Percentiles rank a stretch among this genome's conserved stretches.
These are phyloP conservation scores for Gossypium schwendimanii DNA, from an alignment of 441 rosid genomes.

Conservation along the genomic window DNA sequence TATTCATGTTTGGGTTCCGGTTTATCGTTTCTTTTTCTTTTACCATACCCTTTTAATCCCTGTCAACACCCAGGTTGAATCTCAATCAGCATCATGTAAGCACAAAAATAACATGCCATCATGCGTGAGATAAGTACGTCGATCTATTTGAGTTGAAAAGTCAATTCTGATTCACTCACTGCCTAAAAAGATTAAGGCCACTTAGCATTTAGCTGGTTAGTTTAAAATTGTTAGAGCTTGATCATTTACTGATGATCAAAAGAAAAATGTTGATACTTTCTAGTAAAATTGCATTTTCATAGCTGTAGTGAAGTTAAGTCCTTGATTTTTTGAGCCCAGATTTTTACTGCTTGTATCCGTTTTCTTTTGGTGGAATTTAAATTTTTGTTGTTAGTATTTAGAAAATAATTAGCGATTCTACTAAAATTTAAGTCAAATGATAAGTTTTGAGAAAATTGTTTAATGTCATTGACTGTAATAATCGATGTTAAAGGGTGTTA, in stretches of 20 bases:
- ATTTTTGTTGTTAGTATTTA: neutral
- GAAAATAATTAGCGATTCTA: neutral
- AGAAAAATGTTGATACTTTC: neutral
- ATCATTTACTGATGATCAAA: neutral
- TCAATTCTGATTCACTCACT: no score
- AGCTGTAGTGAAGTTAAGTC: neutral
- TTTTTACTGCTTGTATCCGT: neutral
- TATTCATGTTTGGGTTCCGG: no score
- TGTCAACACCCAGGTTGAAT: no score
- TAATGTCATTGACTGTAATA: neutral
- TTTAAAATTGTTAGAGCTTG: neutral
- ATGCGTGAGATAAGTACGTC: no score
- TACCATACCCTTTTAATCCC: no score
- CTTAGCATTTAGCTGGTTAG: no score
- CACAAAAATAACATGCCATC: no score
- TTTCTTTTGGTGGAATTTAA: neutral
- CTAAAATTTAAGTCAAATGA: neutral
- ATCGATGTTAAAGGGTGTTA: neutral
- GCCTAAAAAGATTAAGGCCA: no score
- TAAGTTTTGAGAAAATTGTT: neutral
- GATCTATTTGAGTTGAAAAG: no score
- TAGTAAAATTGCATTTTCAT: neutral
- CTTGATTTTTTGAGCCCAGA: neutral
- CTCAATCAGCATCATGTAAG: no score
- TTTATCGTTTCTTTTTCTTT: no score